Evolutionary conservation across 23 red algal species (phyloP).

Genomic region (Gracilaria domingensis): DNA sequence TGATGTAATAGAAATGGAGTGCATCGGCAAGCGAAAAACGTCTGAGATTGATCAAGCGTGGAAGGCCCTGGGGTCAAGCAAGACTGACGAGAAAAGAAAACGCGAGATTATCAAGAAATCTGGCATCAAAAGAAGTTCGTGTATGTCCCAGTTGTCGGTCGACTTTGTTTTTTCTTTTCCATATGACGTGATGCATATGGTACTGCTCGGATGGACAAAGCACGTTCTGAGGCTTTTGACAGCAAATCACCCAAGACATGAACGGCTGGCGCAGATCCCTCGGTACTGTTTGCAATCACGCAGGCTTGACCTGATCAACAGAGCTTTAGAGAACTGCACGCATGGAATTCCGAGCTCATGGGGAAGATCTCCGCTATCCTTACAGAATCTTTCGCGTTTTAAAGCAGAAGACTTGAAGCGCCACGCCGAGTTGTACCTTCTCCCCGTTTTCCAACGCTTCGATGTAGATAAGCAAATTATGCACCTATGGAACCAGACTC

Average conservation of each 20-base stretch:
- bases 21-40: background rate
- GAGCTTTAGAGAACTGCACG: background rate
- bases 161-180: background rate
- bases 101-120: background rate
- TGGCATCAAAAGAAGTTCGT: constrained; percentile 5
- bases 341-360: background rate
- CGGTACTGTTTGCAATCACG: background rate
- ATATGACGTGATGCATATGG: constrained; percentile 10
- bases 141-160: background rate
- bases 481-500: background rate
- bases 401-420: constrained; percentile 20
- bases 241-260: background rate
- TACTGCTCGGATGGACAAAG: constrained; percentile 3
- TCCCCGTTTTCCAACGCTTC: background rate
- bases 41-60: background rate
- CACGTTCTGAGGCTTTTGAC: background rate
- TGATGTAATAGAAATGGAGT: background rate
- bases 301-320: background rate
- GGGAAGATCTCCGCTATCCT: background rate
- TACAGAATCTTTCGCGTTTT: background rate
- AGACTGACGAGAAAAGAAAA: background rate
- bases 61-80: background rate
- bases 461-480: background rate
- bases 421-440: background rate
- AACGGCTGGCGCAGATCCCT: background rate